Evolutionary conservation across 2,329 filamentous ascomycete genomes (phyloP).

Genomic region (Talaromyces funiculosus): DNA sequence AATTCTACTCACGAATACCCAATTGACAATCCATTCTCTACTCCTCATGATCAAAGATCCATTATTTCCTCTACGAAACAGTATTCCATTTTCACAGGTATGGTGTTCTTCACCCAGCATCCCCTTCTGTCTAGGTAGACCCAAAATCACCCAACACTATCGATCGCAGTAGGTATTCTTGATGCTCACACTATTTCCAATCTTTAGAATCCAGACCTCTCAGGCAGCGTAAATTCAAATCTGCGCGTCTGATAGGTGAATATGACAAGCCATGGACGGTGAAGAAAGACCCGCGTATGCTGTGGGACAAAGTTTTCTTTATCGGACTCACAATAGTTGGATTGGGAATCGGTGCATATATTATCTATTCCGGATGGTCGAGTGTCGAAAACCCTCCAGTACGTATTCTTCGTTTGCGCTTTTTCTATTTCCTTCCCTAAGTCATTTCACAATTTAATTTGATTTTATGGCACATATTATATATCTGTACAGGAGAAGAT

Average conservation of each 20-base stretch:
- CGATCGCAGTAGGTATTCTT: background rate
- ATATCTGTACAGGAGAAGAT: background rate
- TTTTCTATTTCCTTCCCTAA: background rate
- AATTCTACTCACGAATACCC: background rate
- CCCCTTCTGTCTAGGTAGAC: background rate
- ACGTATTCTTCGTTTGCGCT: background rate
- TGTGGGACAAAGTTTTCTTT: slow-evolving; percentile 14
- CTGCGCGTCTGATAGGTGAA: slow-evolving; percentile 6
- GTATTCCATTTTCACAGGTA: slow-evolving; percentile 10
- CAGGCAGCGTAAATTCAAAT: slow-evolving; percentile 13
- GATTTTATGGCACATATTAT: background rate
- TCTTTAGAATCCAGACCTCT: slow-evolving; percentile 12
- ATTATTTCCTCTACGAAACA: slow-evolving; percentile 6
- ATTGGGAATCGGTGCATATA: slow-evolving; percentile 9
- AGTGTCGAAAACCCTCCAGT: slow-evolving; percentile 12
- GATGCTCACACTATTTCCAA: background rate
- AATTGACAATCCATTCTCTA: slow-evolving; percentile 11
- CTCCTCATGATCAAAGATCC: slow-evolving; percentile 13
- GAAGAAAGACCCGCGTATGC: slow-evolving; percentile 13
- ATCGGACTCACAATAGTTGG: slow-evolving; percentile 10
- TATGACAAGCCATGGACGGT: slow-evolving; percentile 14
- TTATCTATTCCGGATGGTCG: slow-evolving; percentile 10
- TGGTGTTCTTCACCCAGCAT: background rate
- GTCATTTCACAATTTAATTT: background rate
- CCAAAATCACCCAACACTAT: background rate